phyloP scores from a whole-genome alignment of 768 basidiomycete species.

The Royoungia palumana region DNA sequence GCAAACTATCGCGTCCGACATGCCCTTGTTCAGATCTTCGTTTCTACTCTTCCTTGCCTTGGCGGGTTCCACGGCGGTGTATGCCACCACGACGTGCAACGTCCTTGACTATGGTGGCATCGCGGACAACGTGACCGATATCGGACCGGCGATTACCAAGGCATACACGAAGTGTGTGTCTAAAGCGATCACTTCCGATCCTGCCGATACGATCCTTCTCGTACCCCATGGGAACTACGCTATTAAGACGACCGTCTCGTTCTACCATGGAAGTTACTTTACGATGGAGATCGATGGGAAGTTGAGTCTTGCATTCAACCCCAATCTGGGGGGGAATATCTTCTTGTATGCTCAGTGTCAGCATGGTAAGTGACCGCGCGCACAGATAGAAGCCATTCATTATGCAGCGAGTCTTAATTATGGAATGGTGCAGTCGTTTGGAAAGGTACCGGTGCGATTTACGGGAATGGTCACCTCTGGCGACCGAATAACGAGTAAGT shows the following conservation, averaged over 20 bases:
- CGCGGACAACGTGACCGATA: slow-evolving; percentile 6
- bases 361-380: neutral
- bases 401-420: neutral
- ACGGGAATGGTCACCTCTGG: slow-evolving; percentile 7
- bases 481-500: slow-evolving; percentile 1
- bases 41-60: slow-evolving; percentile 1
- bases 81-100: slow-evolving; percentile 8
- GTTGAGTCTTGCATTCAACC: slow-evolving; percentile 1
- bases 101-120: slow-evolving; percentile 5
- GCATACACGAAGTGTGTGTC: slow-evolving; percentile 1
- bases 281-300: slow-evolving; percentile 6
- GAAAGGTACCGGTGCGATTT: slow-evolving; percentile 3
- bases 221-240: slow-evolving; percentile 8
- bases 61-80: neutral
- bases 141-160: slow-evolving; percentile 1
- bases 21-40: neutral
- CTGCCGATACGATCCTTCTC: slow-evolving; percentile 2
- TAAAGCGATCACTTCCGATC: neutral
- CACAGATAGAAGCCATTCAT: no score
- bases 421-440: slow-evolving; percentile 1
- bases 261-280: neutral
- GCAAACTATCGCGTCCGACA: neutral
- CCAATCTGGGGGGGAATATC: neutral
- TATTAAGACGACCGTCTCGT: neutral
- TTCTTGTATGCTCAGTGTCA: slow-evolving; percentile 5